phyloP scores from a whole-genome alignment of 2,329 filamentous ascomycete genomes.

The Colletotrichum godetiae region DNA sequence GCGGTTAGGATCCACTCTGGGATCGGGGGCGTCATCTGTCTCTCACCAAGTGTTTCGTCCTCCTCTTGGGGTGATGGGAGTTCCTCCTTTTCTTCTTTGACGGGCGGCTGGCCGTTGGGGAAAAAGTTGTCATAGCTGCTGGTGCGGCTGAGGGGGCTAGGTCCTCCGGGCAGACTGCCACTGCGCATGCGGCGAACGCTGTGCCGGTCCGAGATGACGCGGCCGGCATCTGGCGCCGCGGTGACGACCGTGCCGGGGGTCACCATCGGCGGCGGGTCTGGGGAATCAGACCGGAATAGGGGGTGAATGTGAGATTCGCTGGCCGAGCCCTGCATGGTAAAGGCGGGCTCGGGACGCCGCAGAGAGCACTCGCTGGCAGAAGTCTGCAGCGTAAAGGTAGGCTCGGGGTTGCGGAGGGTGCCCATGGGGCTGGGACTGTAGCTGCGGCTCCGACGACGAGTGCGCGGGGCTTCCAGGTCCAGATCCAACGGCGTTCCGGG shows the following conservation, averaged over 20 bases:
- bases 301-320: slow-evolving; percentile 81
- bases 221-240: slow-evolving; percentile 76
- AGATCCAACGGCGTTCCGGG: slow-evolving; percentile 69
- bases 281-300: slow-evolving; percentile 79
- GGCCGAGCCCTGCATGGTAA: slow-evolving; percentile 48
- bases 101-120: slow-evolving; percentile 28
- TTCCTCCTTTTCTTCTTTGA: slow-evolving; percentile 41
- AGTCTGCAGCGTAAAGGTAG: slow-evolving; percentile 45
- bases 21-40: slow-evolving; percentile 68
- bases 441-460: slow-evolving; percentile 60
- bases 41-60: slow-evolving; percentile 44
- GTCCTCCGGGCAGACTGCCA: slow-evolving; percentile 61
- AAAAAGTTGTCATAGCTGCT: slow-evolving; percentile 62
- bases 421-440: slow-evolving; percentile 57
- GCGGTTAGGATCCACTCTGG: slow-evolving; percentile 70
- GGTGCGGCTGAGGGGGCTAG: slow-evolving; percentile 62
- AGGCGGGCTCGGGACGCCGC: slow-evolving; percentile 33
- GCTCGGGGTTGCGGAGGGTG: slow-evolving; percentile 37
- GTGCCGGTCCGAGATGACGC: slow-evolving; percentile 67
- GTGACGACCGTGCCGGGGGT: slow-evolving; percentile 78
- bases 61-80: slow-evolving; percentile 32
- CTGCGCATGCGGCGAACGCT: slow-evolving; percentile 67
- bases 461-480: slow-evolving; percentile 58
- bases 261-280: slow-evolving; percentile 71
- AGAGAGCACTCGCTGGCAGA: slow-evolving; percentile 59